Base-by-base conservation (phyloP, 768 basidiomycete species). In the Mycena rebaudengoi region DNA sequence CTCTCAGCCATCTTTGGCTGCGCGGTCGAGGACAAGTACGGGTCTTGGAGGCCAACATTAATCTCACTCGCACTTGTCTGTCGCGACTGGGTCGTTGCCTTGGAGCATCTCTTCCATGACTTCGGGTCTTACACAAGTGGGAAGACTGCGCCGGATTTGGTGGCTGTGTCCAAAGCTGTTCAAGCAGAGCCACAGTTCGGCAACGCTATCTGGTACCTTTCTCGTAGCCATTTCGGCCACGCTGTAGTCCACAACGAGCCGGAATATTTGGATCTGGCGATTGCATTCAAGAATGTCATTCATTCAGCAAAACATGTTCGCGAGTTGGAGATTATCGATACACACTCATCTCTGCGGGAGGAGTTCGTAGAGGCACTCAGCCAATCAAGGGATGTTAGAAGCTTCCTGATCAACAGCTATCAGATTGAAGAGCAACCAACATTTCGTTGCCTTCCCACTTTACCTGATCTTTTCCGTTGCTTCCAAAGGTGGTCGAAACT, bases 81-180 rank as follows among this genome's bases (percentile, higher is more conserved):
- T 33, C 53, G 41, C 29, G 53, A 43, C 25, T 55, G 41, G 53
- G 41, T 44, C 20, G 30, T 55, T 3, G 53, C 53, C 16, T 44
- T 55, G 53, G 53, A 55, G 41, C 53, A 55, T 33, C 53, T 55
- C 37, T 55, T 55, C 53, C 53, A 55, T 23, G 53, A 55, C 20
- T 55, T 55, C 29, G 53, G 53, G n/a, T 41, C 53, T 7, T 55
- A 55, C 53, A 55, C 53, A 20, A 55, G 30, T 33, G 41, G 41
- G 11, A 29, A 28, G 26, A 53, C 52, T 53, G 53, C 53, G 12
- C 53, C 53, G 30, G 53, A 55, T 44, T 25, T 55, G 26, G 20
- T 32, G 14, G 53, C 53, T 5, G 28, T 55, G 28, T 43, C 53
- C 20, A 44, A 55, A 55, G 28, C 29, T 55, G 53, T 55, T 20